Evolutionary conservation across 352 stramenopile species (phyloP).

Genomic region (Aphanomyces euteiches): DNA sequence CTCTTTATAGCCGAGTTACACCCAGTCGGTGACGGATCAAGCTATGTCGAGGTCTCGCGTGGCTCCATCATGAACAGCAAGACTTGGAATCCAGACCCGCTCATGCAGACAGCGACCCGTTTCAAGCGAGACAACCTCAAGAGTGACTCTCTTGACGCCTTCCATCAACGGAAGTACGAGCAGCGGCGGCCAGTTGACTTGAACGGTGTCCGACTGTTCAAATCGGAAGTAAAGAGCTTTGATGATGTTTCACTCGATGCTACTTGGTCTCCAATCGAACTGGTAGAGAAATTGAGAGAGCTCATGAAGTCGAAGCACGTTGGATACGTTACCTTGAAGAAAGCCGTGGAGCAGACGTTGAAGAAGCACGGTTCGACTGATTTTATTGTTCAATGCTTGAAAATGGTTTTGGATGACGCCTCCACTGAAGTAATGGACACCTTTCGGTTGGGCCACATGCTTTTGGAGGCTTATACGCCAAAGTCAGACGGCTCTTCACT

Average conservation of each 20-base stretch:
- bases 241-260: constrained; percentile 30
- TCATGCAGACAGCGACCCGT: constrained; percentile 27
- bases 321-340: constrained; percentile 30
- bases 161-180: constrained; percentile 51
- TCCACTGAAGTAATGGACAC: constrained; percentile 29
- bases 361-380: background rate
- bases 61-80: constrained; percentile 57
- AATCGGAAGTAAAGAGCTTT: constrained; percentile 36
- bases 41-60: constrained; percentile 43
- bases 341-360: background rate
- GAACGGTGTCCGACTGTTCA: constrained; percentile 50
- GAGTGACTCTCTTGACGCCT: constrained; percentile 36
- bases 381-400: too few species aligned
- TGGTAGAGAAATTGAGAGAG: constrained; percentile 39
- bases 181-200: constrained; percentile 38
- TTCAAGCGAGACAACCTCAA: constrained; percentile 39
- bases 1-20: constrained; percentile 49
- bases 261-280: constrained; percentile 31
- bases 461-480: constrained; percentile 39
- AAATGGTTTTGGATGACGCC: too few species aligned
- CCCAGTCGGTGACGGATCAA: too few species aligned
- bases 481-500: background rate
- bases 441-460: constrained; percentile 52
- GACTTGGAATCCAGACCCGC: constrained; percentile 39
- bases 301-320: constrained; percentile 30